Base-by-base conservation (phyloP, 2,329 filamentous ascomycete species). In the Trichoderma brevicompactum region DNA sequence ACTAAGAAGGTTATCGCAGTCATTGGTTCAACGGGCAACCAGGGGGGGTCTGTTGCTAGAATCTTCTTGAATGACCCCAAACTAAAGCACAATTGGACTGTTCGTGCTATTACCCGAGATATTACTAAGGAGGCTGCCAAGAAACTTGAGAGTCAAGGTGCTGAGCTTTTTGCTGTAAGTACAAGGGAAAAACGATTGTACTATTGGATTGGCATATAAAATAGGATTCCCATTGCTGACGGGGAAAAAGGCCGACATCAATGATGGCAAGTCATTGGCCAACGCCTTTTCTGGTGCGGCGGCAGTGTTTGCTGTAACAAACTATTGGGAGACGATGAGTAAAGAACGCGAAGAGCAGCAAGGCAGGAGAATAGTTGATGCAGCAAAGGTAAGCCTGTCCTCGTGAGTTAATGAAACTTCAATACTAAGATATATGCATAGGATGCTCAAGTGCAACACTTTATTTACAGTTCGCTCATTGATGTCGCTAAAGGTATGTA, bases 31-130 rank as follows among this genome's bases (percentile, higher is more conserved):
- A 28, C 23, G 23, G 23, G 23, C 23, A 28, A 28, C 23, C 23
- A 28, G 23, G 23, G 23, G 23, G 23, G 23, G 2, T 28, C 23
- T 5, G 23, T 28, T 28, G 23, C 23, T 28, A 28, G 23, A 28
- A 28, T 28, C 23, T 28, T 28, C 23, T 28, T 28, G 23, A 38
- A 8, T 5, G 50, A 53, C n/a, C 50, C 50, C 12, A 53, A 38
- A 38, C 50, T 53, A 5, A 53, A 38, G 34, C 19, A 53, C 34
- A n/a, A 53, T 17, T 53, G 50, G 50, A 38, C 50, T 12, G 50
- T 53, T 32, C 50, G 50, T n/a, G 50, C 50, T 53, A 53, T 53
- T 23, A 53, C 50, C 32, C 50, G 50, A 53, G 50, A 53, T 36
- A 17, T 53, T 36, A 53, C 50, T 17, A 53, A 53, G 8, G 50